These are phyloP conservation scores for Arthrobotrys sphaeroides DNA, from an alignment of 2,329 filamentous ascomycete species.

Conservation along the genomic window DNA sequence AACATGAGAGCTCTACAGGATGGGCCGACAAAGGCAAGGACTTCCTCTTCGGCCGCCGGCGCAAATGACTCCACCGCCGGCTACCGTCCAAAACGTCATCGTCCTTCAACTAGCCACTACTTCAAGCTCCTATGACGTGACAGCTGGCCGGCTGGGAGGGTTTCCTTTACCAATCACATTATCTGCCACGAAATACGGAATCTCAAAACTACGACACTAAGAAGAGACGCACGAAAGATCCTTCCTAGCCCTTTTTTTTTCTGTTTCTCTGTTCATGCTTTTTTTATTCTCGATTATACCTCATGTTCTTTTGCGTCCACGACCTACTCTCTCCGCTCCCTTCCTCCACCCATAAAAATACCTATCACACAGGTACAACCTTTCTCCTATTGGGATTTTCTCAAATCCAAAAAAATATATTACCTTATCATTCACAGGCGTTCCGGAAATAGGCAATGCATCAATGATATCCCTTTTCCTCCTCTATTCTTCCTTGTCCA, in stretches of 20 bases:
- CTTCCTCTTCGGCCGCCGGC: slow-evolving; percentile 45
- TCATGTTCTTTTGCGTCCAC: slow-evolving; percentile 16
- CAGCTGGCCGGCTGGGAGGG: slow-evolving; percentile 48
- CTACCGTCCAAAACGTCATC: slow-evolving; percentile 53
- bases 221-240: neutral
- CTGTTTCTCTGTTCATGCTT: neutral
- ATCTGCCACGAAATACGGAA: slow-evolving; percentile 42
- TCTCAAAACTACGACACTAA: slow-evolving; percentile 12
- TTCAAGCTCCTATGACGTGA: slow-evolving; percentile 42
- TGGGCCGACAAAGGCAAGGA: slow-evolving; percentile 68
- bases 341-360: slow-evolving; percentile 1
- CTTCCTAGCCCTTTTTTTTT: neutral
- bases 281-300: neutral
- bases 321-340: neutral
- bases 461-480: slow-evolving; percentile 51
- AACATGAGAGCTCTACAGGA: slow-evolving; percentile 60
- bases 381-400: neutral
- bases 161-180: slow-evolving; percentile 20
- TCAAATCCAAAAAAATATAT: slow-evolving; percentile 5
- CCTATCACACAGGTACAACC: slow-evolving; percentile 51
- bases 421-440: slow-evolving; percentile 38
- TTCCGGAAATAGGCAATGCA: slow-evolving; percentile 46
- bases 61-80: slow-evolving; percentile 54
- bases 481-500: slow-evolving; percentile 11
- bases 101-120: slow-evolving; percentile 43